A percentile compares a stretch with the other conserved stretches of the same genome.
phyloP scores from a whole-genome alignment of 1,284 basidiomycete genomes.

The Boletus holoroseus region DNA sequence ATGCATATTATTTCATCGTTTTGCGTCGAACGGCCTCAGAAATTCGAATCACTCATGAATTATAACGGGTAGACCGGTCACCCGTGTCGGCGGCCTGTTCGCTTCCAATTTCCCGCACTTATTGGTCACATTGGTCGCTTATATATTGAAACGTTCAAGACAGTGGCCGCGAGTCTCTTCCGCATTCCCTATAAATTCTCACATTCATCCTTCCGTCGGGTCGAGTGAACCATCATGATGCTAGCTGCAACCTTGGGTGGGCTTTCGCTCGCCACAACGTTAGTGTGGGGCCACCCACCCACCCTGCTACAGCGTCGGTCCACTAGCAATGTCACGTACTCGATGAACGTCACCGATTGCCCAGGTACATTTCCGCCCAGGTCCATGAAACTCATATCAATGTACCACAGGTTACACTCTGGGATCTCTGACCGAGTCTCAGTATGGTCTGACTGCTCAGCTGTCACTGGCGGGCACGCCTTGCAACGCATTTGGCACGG shows the following conservation, averaged over 20 bases:
- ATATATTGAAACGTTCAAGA: neutral
- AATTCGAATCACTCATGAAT: too few relatives aligned
- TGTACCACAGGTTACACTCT: slow-evolving; percentile 47
- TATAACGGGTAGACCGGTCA: too few relatives aligned
- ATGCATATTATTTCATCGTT: neutral
- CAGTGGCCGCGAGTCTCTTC: neutral
- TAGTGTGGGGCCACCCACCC: slow-evolving; percentile 10
- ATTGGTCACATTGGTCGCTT: neutral
- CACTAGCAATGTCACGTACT: slow-evolving; percentile 8
- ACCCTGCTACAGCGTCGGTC: slow-evolving; percentile 8
- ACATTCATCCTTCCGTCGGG: neutral
- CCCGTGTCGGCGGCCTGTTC: neutral
- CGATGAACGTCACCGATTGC: slow-evolving; percentile 29
- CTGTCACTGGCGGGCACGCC: slow-evolving; percentile 53
- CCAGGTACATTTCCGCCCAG: slow-evolving; percentile 21
- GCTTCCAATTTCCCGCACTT: neutral
- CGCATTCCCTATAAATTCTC: slow-evolving; percentile 12
- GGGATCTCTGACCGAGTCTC: slow-evolving; percentile 40
- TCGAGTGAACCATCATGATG: slow-evolving; percentile 8
- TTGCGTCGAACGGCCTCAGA: neutral
- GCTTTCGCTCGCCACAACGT: slow-evolving; percentile 19
- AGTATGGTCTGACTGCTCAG: slow-evolving; percentile 50
- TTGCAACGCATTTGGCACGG: slow-evolving; percentile 71
- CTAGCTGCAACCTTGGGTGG: slow-evolving; percentile 20
- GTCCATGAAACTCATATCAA: neutral